Conservation (phyloP, 73 alveolate species). For the Blepharisma stoltei region DNA sequence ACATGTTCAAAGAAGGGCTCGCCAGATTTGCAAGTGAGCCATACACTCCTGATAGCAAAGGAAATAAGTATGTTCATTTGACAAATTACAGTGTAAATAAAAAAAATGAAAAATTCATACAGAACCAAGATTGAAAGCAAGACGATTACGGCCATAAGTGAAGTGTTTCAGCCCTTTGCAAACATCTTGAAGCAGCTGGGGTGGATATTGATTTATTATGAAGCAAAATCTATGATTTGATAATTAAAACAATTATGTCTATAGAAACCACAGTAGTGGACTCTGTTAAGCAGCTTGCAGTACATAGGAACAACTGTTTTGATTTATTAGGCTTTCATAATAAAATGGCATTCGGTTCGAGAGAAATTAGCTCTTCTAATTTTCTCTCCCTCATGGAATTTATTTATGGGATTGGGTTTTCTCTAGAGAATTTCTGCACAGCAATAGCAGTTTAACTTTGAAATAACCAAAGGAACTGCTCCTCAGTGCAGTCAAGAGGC, state of each 20-base stretch:
- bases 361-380: too few species aligned
- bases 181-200: constrained; percentile 67
- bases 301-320: constrained; percentile 75
- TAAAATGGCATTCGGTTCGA: too few species aligned
- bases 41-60: constrained; percentile 59
- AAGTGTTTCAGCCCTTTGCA: constrained; percentile 70
- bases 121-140: constrained; percentile 49
- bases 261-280: constrained; percentile 62
- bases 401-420: too few species aligned
- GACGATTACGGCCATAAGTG: constrained; percentile 86
- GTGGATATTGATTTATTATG: constrained; percentile 66
- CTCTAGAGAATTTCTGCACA: too few species aligned
- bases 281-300: constrained; percentile 58
- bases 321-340: constrained; percentile 84
- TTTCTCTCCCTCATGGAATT: too few species aligned
- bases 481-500: too few species aligned
- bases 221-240: constrained; percentile 74
- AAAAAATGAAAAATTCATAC: constrained; percentile 78
- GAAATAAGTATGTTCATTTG: constrained; percentile 67
- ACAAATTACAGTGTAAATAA: constrained; percentile 81
- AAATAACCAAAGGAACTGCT: too few species aligned
- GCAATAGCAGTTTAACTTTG: too few species aligned
- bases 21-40: constrained; percentile 80
- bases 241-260: constrained; percentile 63
- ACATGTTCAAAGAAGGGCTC: constrained; percentile 80